Evolutionary conservation across 1,139 yeast species (phyloP).

Genomic region (Arxiozyma telluris): DNA sequence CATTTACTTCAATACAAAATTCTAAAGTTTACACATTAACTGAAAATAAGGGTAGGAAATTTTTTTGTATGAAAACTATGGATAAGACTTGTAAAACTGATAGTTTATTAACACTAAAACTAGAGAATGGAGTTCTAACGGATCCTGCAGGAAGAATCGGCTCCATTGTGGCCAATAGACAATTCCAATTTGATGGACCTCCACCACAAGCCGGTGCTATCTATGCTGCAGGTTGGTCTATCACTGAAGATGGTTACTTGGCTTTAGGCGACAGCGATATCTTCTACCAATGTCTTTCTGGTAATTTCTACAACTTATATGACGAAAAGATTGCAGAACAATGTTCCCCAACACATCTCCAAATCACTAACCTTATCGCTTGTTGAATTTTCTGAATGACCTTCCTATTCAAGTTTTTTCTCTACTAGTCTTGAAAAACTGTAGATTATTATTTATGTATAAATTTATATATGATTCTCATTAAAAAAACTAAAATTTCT

Average conservation of each 20-base stretch:
- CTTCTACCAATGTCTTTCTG: conserved; percentile 76
- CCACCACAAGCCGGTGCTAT: conserved; percentile 88
- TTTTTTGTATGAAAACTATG: conserved; percentile 6
- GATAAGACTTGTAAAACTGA: conserved; percentile 35
- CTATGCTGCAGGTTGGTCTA: conserved; percentile 80
- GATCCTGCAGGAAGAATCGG: conserved; percentile 67
- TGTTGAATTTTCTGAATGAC: conserved; percentile 39
- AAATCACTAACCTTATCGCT: conserved; percentile 51
- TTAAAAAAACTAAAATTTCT: too few relatives aligned
- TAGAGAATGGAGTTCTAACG: conserved; percentile 45
- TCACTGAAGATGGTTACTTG: conserved; percentile 55
- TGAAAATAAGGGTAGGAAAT: too few relatives aligned
- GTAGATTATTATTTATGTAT: too few relatives aligned
- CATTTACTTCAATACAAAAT: neutral
- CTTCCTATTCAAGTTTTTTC: neutral
- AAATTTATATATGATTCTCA: too few relatives aligned
- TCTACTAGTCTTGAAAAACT: neutral
- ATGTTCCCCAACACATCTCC: conserved; percentile 57
- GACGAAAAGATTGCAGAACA: conserved; percentile 58
- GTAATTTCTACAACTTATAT: conserved; percentile 75
- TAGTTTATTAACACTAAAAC: conserved; percentile 47
- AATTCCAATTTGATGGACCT: conserved; percentile 85
- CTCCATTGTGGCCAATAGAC: conserved; percentile 76
- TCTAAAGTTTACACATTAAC: too few relatives aligned
- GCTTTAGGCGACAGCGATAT: conserved; percentile 56